phyloP scores from a whole-genome alignment of 495 filamentous ascomycete genomes.

The Aspergillus saccharolyticus region DNA sequence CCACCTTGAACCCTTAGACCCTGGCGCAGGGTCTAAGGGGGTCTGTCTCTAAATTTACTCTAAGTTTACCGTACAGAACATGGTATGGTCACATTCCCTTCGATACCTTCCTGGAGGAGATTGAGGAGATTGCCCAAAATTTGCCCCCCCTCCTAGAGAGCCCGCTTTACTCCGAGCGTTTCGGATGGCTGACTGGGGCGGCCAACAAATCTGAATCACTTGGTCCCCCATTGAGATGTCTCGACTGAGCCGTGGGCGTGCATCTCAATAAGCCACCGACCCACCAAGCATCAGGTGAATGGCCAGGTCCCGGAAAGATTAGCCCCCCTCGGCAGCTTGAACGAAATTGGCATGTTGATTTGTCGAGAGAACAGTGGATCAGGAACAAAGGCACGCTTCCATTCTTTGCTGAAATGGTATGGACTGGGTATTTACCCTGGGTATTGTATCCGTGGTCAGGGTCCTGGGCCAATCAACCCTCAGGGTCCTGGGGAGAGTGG shows the following conservation, averaged over 20 bases:
- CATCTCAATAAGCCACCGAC: constrained; percentile 1
- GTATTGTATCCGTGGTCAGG: not conserved
- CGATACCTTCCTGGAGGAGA: too few relatives aligned
- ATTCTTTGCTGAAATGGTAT: not conserved
- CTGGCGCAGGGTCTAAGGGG: not conserved
- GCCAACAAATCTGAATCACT: not conserved
- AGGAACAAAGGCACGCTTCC: not conserved
- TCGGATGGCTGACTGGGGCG: not conserved
- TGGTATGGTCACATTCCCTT: not conserved
- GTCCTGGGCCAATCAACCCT: constrained; percentile 2
- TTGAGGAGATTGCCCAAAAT: not conserved
- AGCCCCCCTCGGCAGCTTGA: not conserved
- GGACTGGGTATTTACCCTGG: not conserved
- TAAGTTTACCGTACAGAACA: not conserved
- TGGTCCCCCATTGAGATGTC: not conserved
- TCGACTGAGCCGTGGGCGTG: not conserved
- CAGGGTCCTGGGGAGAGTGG: constrained; percentile 1
- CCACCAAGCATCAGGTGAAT: not conserved
- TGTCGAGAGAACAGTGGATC: not conserved
- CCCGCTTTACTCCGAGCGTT: not conserved
- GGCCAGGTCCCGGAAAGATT: not conserved
- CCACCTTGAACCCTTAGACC: not conserved
- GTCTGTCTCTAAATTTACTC: not conserved
- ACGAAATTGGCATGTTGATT: not conserved
- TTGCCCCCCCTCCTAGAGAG: not conserved